Evolutionary conservation across 306 rosid species (phyloP), one percentile per base, ranked within the genome.

Genomic region (Arachis stenosperma): DNA sequence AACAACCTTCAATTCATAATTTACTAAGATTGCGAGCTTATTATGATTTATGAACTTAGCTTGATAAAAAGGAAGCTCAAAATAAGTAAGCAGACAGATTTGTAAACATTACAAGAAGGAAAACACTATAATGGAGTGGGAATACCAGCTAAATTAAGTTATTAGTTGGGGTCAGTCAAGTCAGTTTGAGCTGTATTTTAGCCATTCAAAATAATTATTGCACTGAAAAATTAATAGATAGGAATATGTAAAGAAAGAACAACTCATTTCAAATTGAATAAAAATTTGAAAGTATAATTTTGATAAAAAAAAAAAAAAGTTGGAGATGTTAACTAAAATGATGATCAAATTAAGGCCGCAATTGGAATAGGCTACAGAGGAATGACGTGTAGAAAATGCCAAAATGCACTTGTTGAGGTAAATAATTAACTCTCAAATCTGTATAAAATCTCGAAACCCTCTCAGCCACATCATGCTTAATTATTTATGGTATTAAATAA

Each of bases 111-210:
- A 6, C 7, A 15, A 17, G 8, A 55, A 5, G 12, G 36, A 22
- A 55, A 8, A 55, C 33, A 6, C 36, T 47, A 12, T 7, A 33
- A 55, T 17, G 36, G 12, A 55, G 61, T 55, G 61, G 61, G 37
- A 17, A 17, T 55, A 55, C 61, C 61, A 55, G 9, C 69, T 64
- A 64, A 64, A 64, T 44, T 17, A 6, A 12, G 37, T 41, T 63
- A 42, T 63, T 63, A 63, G 51, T 42, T 63, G 41, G 52, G 52
- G 30, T 53, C 11, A 64, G 37, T 8, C 69, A 65, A 9, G 40
- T 9, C 69, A 65, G 11, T n/a, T 41, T 17, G 17, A 63, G 52
- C 7, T 63, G n/a, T 37, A 63, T 63, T 14, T 63, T 63, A 5
- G 41, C 44, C 14, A 62, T 15, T 10, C 37, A 39, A 33, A 4